Conservation (phyloP, 495 filamentous ascomycete species). For the Neurospora cerealis region DNA sequence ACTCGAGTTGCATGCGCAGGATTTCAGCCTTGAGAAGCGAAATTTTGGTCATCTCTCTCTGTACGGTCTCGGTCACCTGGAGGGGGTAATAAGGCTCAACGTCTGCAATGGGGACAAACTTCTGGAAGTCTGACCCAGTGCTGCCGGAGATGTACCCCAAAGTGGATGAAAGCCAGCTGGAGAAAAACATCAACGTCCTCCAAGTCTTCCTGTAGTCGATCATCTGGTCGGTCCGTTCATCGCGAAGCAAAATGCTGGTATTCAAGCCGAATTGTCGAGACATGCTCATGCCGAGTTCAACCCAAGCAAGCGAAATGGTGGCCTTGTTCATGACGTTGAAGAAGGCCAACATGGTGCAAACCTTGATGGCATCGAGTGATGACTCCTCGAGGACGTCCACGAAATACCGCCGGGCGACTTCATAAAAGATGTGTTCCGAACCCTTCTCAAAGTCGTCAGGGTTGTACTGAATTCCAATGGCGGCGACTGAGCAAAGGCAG, state of each 20-base stretch:
- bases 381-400: slow-evolving; percentile 13
- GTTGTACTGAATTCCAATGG: slow-evolving; percentile 22
- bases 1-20: slow-evolving; percentile 16
- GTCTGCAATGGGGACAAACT: slow-evolving; percentile 11
- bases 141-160: slow-evolving; percentile 21
- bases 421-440: slow-evolving; percentile 10
- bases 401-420: slow-evolving; percentile 12
- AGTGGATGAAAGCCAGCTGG: slow-evolving; percentile 25
- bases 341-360: slow-evolving; percentile 21
- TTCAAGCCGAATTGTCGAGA: slow-evolving; percentile 11
- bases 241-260: background rate
- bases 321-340: slow-evolving; percentile 23
- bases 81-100: background rate
- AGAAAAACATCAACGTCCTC: slow-evolving; percentile 20
- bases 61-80: slow-evolving; percentile 8
- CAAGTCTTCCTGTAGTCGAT: slow-evolving; percentile 17
- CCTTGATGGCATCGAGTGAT: slow-evolving; percentile 21
- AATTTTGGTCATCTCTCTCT: slow-evolving; percentile 24
- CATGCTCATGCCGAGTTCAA: slow-evolving; percentile 19
- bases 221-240: slow-evolving; percentile 13
- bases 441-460: slow-evolving; percentile 7
- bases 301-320: slow-evolving; percentile 17
- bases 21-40: slow-evolving; percentile 20
- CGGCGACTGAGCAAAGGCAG: slow-evolving; percentile 13
- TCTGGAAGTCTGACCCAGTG: slow-evolving; percentile 11